Evolutionary conservation across 768 basidiomycete species (phyloP).

Genomic region (Favolaschia claudopus): DNA sequence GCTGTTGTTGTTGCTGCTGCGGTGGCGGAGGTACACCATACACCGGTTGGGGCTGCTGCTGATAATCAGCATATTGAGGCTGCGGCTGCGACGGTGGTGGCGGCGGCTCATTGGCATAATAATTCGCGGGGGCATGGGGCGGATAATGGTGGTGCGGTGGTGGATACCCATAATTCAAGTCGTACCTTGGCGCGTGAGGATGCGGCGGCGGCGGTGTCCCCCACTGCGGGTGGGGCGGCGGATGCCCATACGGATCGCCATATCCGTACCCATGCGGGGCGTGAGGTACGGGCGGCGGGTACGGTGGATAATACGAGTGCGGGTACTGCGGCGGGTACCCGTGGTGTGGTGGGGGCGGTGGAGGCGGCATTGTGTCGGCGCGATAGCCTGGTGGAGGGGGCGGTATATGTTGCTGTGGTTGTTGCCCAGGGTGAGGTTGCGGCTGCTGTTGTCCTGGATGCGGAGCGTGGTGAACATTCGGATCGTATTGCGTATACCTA

Average conservation of each 20-base stretch:
- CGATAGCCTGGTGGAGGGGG: slow-evolving; percentile 29
- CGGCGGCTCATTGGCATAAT: slow-evolving; percentile 18
- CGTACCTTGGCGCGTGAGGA: slow-evolving; percentile 27
- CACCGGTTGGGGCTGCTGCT: background rate
- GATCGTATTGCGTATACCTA: slow-evolving; percentile 27
- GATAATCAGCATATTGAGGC: slow-evolving; percentile 4
- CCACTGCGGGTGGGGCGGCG: slow-evolving; percentile 24
- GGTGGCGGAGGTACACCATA: background rate
- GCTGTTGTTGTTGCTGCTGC: background rate
- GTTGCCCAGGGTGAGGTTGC: slow-evolving; percentile 35
- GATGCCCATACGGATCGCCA: slow-evolving; percentile 19
- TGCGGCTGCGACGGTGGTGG: slow-evolving; percentile 5
- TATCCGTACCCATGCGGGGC: too few species aligned
- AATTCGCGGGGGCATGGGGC: slow-evolving; percentile 9
- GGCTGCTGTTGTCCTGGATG: slow-evolving; percentile 29
- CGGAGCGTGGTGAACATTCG: slow-evolving; percentile 26
- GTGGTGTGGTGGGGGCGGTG: slow-evolving; percentile 25
- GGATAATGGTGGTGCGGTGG: slow-evolving; percentile 9
- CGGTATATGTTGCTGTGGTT: slow-evolving; percentile 27
- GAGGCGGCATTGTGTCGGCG: slow-evolving; percentile 27
- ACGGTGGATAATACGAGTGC: slow-evolving; percentile 22
- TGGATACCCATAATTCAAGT: slow-evolving; percentile 27
- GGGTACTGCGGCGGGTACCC: slow-evolving; percentile 23
- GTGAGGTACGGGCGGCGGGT: slow-evolving; percentile 11
- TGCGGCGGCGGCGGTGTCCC: slow-evolving; percentile 14